Percentiles rank a stretch among this genome's conserved stretches.
phyloP scores from a whole-genome alignment of 306 rosid genomes.

The Prunus mume region DNA sequence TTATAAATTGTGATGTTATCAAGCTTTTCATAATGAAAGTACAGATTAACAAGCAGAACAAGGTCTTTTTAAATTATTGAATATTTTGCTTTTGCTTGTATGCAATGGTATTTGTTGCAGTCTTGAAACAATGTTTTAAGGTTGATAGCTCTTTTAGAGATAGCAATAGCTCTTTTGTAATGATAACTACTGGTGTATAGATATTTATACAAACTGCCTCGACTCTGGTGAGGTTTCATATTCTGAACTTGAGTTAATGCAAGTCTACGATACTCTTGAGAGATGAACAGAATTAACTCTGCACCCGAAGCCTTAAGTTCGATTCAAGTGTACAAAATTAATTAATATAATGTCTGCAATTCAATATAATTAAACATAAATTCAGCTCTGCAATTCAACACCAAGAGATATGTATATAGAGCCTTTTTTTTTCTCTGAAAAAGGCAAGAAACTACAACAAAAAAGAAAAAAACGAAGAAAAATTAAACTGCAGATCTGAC shows the following conservation, averaged over 20 bases:
- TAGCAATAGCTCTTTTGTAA: background rate
- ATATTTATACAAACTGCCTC: background rate
- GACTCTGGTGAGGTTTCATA: background rate
- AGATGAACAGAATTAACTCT: background rate
- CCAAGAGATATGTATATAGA: background rate
- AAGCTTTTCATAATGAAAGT: background rate
- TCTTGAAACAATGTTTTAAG: background rate
- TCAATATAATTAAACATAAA: background rate
- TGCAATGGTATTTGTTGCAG: background rate
- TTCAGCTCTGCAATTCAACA: background rate
- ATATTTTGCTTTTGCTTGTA: background rate
- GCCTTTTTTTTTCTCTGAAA: background rate
- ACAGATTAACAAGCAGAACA: background rate
- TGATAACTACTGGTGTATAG: background rate
- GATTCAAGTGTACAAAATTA: no score
- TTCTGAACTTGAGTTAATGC: background rate
- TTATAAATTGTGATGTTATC: background rate
- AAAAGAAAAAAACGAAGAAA: background rate
- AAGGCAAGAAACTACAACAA: background rate
- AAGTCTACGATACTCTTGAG: background rate
- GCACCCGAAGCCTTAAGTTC: background rate
- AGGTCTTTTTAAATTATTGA: background rate
- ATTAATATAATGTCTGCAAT: no score
- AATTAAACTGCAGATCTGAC: background rate
- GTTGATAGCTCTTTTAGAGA: background rate